Percentiles rank a stretch among this genome's conserved stretches.
These are phyloP conservation scores for Diaporthe caulivora DNA, from an alignment of 2,329 filamentous ascomycete species.

Conservation along the genomic window DNA sequence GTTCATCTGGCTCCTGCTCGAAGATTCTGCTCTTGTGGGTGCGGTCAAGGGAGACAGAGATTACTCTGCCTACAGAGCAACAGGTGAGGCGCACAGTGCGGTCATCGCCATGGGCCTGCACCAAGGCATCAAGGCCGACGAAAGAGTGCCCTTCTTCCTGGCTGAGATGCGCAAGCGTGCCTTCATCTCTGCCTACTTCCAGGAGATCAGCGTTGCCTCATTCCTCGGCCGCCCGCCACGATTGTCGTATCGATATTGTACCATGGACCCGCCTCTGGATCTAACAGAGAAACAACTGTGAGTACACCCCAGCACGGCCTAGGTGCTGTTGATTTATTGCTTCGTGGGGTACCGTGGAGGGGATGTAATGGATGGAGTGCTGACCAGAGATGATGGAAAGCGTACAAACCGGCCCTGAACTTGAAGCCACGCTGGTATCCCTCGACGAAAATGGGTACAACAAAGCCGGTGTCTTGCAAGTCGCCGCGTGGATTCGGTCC, in stretches of 20 bases:
- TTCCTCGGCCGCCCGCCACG: conserved; percentile 51
- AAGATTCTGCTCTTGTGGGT: conserved; percentile 43
- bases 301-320: neutral
- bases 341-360: neutral
- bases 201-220: conserved; percentile 48
- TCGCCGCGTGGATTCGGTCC: conserved; percentile 38
- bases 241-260: conserved; percentile 50
- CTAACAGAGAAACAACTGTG: conserved; percentile 46
- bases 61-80: conserved; percentile 47
- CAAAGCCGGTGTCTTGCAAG: conserved; percentile 42
- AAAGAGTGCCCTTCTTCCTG: conserved; percentile 49
- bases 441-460: conserved; percentile 49
- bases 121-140: conserved; percentile 46
- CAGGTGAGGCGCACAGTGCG: conserved; percentile 47
- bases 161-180: conserved; percentile 47
- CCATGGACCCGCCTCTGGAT: conserved; percentile 46
- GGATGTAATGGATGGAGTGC: neutral
- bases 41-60: conserved; percentile 47
- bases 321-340: too few relatives aligned
- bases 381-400: neutral
- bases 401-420: conserved; percentile 44
- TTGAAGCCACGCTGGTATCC: conserved; percentile 44
- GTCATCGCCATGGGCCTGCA: conserved; percentile 51
- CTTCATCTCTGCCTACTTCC: conserved; percentile 45
- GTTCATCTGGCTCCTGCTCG: conserved; percentile 49